Percentiles rank a stretch among this genome's conserved stretches.
Evolutionary conservation across 192 early-diverging fungal species (phyloP).

Genomic region (Ambispora gerdemannii): DNA sequence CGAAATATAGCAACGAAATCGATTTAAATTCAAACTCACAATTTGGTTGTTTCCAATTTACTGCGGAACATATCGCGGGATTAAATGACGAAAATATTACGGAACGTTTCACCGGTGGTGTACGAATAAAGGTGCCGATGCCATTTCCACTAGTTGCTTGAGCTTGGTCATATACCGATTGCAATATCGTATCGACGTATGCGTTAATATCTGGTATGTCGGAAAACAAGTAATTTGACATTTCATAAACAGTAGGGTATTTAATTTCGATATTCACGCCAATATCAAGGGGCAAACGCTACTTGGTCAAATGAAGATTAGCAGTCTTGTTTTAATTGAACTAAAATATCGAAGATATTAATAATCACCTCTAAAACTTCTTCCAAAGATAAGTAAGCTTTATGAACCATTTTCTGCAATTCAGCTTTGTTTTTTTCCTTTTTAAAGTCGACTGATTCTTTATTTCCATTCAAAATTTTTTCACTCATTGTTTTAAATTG

Average conservation of each 20-base stretch:
- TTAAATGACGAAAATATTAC: conserved; percentile 90
- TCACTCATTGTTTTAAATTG: conserved; percentile 52
- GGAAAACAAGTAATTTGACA: conserved; percentile 46
- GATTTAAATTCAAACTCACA: conserved; percentile 53
- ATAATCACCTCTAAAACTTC: conserved; percentile 77
- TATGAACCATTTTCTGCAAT: conserved; percentile 37
- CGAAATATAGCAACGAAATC: neutral
- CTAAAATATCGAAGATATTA: neutral
- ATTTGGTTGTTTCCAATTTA: conserved; percentile 99
- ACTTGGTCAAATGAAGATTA: conserved; percentile 5
- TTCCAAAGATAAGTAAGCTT: conserved; percentile 59
- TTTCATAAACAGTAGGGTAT: conserved; percentile 75
- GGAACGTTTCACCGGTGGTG: conserved; percentile 27
- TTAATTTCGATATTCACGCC: conserved; percentile 87
- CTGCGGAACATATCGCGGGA: conserved; percentile 82
- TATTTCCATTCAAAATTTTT: conserved; percentile 25
- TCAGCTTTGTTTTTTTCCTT: conserved; percentile 23
- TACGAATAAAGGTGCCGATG: conserved; percentile 24
- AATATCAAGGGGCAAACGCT: conserved; percentile 66
- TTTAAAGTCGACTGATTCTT: conserved; percentile 33
- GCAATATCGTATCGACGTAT: conserved; percentile 85
- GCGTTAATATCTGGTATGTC: conserved; percentile 72
- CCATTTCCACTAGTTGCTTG: conserved; percentile 36
- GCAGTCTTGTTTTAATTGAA: neutral
- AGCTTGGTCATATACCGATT: conserved; percentile 79